Percentiles rank a stretch among this genome's conserved stretches.
These are phyloP conservation scores for Fusarium sp. DNA, from an alignment of 2,329 filamentous ascomycete species.

Conservation along the genomic window DNA sequence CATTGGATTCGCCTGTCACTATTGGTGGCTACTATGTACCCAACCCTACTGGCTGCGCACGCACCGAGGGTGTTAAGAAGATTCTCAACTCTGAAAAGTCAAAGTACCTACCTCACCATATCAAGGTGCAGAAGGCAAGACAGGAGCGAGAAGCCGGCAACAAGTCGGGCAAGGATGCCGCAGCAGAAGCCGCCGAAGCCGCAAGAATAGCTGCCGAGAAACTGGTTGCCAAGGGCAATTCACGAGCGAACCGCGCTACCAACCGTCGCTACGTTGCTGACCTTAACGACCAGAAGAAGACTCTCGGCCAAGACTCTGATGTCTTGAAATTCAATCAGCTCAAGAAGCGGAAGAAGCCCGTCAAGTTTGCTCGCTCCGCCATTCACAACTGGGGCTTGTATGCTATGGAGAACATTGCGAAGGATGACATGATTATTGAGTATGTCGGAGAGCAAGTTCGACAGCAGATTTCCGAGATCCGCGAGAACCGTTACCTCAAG, in stretches of 20 bases:
- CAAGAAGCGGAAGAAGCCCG: conserved; percentile 99
- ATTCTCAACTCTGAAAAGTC: conserved; percentile 98
- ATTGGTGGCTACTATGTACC: conserved; percentile 83
- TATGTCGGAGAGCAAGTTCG: conserved; percentile 98
- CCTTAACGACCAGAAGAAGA: conserved; percentile 94
- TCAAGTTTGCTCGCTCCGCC: conserved; percentile 96
- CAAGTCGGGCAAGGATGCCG: conserved; percentile 74
- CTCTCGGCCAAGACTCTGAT: conserved; percentile 84
- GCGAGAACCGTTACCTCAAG: conserved; percentile 91
- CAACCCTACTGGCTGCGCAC: conserved; percentile 85
- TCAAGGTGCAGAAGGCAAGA: conserved; percentile 91
- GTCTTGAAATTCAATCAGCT: conserved; percentile 98
- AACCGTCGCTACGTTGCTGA: conserved; percentile 95
- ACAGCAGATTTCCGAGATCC: conserved; percentile 96
- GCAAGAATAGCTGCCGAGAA: conserved; percentile 83
- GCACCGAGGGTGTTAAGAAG: conserved; percentile 94
- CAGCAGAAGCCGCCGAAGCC: conserved; percentile 75
- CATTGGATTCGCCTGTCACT: conserved; percentile 51
- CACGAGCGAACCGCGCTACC: conserved; percentile 92
- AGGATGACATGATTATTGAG: conserved; percentile 99
- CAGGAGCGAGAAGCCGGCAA: conserved; percentile 89
- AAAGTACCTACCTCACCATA: conserved; percentile 96
- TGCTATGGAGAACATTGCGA: conserved; percentile 95
- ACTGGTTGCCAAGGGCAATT: conserved; percentile 86
- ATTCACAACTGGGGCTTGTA: conserved; percentile 99